Evolutionary conservation across 1,284 basidiomycete species (phyloP), one percentile per base, ranked within the genome.

Genomic region (Omphalotus olearius): DNA sequence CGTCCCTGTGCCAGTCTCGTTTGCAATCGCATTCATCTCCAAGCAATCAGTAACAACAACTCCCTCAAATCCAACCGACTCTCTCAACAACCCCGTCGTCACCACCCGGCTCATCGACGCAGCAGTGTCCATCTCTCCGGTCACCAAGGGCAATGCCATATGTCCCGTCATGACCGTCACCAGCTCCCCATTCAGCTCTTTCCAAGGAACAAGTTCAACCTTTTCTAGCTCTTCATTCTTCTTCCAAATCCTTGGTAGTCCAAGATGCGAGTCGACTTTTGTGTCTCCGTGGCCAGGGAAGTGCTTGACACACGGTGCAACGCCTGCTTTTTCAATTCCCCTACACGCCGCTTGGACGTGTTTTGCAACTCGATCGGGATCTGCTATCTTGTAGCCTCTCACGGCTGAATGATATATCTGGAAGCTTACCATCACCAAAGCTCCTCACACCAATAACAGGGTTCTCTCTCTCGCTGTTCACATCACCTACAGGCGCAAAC

Each of bases 221-320:
- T 39, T 61, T 47, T 10, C 61, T 42, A 4, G 86, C 66, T 47
- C 73, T 64, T 2, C 62, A 51, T 30, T 66, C 66, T 46, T 66
- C 51, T 85, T 84, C 45, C 65, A 63, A 59, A 88, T 84, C 17
- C 73, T 63, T 0, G 85, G 85, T 3, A 87, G 72, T 2, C 74
- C 78, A n/a, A 83, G 72, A 58, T 87, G 85, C 1, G 84, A 85
- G 60, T 88, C 85, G 49, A 85, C 70, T 50, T 81, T 74, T 0
- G 84, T 88, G 51, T 87, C 83, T 0, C 85, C 85, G 55, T 88
- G 85, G 0, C 85, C 85, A 0, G 84, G 85, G 59, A 87, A 87
- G 59, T 87, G 85, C 60, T 87, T 88, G 2, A 75, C 74, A 25
- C 72, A 80, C 0, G 85, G 73, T 1, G 84, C 82, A 9, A 88